Percentiles rank a stretch among this genome's conserved stretches.
Evolutionary conservation across 2,329 filamentous ascomycete genomes (phyloP).

Genomic region (Penicillium corylophilum): DNA sequence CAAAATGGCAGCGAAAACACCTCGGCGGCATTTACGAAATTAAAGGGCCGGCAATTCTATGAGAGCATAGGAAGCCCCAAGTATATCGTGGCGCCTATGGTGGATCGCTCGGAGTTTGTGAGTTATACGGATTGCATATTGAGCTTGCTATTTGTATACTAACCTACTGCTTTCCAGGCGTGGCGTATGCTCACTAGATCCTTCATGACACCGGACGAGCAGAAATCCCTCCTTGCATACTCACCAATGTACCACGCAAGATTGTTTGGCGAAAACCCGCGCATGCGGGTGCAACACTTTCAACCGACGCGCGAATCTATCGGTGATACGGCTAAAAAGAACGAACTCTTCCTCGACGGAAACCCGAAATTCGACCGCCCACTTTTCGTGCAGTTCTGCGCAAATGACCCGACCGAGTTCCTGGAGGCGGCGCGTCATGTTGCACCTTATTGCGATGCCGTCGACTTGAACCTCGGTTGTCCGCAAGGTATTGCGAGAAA

Average conservation of each 20-base stretch:
- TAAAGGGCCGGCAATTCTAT: conserved; percentile 87
- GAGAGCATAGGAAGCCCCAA: conserved; percentile 91
- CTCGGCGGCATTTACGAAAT: conserved; percentile 50
- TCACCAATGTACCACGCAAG: conserved; percentile 96
- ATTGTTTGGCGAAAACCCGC: conserved; percentile 73
- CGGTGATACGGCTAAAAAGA: conserved; percentile 21
- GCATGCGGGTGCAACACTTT: conserved; percentile 78
- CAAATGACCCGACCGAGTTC: conserved; percentile 50
- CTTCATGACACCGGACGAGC: conserved; percentile 69
- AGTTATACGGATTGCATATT: conserved; percentile 33
- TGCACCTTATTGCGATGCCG: conserved; percentile 85
- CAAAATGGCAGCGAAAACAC: conserved; percentile 22
- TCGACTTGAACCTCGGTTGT: conserved; percentile 93
- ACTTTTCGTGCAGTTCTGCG: conserved; percentile 92
- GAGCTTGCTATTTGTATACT: neutral
- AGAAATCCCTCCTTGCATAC: conserved; percentile 74
- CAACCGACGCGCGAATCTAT: conserved; percentile 58
- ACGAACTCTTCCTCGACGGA: conserved; percentile 70
- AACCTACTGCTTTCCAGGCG: conserved; percentile 57
- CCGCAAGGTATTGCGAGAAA: conserved; percentile 91
- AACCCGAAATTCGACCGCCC: conserved; percentile 82
- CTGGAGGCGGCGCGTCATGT: conserved; percentile 70
- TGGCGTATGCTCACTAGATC: conserved; percentile 97
- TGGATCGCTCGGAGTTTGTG: conserved; percentile 97
- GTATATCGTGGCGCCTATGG: conserved; percentile 92